Evolutionary conservation across 805 yeast species (phyloP).

Genomic region (Lipomyces sp.): DNA sequence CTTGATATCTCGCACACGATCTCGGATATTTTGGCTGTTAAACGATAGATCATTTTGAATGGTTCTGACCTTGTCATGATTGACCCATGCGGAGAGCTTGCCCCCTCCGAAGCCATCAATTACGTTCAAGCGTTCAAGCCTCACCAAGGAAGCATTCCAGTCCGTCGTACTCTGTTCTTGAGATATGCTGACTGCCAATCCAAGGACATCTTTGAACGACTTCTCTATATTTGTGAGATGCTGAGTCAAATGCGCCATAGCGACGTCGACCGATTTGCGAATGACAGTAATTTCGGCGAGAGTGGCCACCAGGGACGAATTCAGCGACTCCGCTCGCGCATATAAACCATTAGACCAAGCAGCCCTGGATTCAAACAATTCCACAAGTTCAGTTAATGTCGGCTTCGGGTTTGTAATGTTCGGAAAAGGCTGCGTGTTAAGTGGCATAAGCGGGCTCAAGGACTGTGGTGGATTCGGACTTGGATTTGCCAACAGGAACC

Average conservation of each 20-base stretch:
- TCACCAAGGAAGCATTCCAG: slow-evolving; percentile 29
- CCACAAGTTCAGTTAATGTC: slow-evolving; percentile 27
- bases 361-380: slow-evolving; percentile 32
- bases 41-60: slow-evolving; percentile 28
- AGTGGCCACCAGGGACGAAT: slow-evolving; percentile 20
- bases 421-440: slow-evolving; percentile 34
- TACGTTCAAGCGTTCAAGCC: slow-evolving; percentile 26
- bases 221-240: slow-evolving; percentile 38
- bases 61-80: slow-evolving; percentile 19
- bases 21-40: slow-evolving; percentile 31
- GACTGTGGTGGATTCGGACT: slow-evolving; percentile 32
- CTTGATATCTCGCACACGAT: slow-evolving; percentile 38
- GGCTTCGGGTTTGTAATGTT: slow-evolving; percentile 28
- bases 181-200: slow-evolving; percentile 37
- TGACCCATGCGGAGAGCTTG: slow-evolving; percentile 37
- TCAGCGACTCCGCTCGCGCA: slow-evolving; percentile 33
- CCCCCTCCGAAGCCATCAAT: slow-evolving; percentile 32
- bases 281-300: slow-evolving; percentile 36
- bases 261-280: slow-evolving; percentile 39
- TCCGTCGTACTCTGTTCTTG: slow-evolving; percentile 36
- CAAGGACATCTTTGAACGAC: slow-evolving; percentile 39
- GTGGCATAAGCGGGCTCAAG: slow-evolving; percentile 31
- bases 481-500: slow-evolving; percentile 30
- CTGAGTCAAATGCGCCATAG: slow-evolving; percentile 39
- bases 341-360: slow-evolving; percentile 30